Base-by-base conservation (phyloP, 331 rosid genomes). In the Erythrophleum ivorense region DNA sequence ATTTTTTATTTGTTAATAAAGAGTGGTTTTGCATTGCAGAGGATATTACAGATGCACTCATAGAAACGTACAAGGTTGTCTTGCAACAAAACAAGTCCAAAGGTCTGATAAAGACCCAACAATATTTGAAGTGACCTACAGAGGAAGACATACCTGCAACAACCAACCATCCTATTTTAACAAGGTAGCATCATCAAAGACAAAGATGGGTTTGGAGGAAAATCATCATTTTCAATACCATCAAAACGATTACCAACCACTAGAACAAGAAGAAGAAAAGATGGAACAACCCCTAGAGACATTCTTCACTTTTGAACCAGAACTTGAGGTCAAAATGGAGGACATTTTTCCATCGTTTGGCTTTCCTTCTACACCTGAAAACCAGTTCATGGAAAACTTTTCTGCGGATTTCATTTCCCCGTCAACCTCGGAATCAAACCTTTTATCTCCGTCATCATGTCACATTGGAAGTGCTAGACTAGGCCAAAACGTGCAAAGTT, bases 1-100 rank as follows among this genome's bases (percentile, higher is more conserved):
- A 24, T 24, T 24, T 0, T 24, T 24, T 24, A 24, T 24, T 24
- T 50, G 66, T 52, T n/a, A 87, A 86, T 7, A 89, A 59, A 71
- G 74, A 49, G 5, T 49, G 81, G 79, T 46, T 83, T 54, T 77
- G 46, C 34, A 9, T 81, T 91, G 88, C 94, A 95, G 98, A 71
- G 90, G 92, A 60, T 95, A 95, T 76, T 95, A 83, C 46, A 89
- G 98, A 90, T 95, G 98, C 83, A 89, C 97, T 16, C 93, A 93
- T 82, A 86, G 89, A 52, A 45, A 82, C 62, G 54, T 69, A 59
- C 93, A 87, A 85, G 98, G 97, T 4, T 95, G 98, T 83, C 78
- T 83, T 33, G 98, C 98, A 18, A 95, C 97, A 67, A 95, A 93
- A 71, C 97, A 89, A 86, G 97, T 95, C 64, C 98, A 95, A 49